Conservation (phyloP, 371 early-diverging fungal species). For the Globomyces sp. region DNA sequence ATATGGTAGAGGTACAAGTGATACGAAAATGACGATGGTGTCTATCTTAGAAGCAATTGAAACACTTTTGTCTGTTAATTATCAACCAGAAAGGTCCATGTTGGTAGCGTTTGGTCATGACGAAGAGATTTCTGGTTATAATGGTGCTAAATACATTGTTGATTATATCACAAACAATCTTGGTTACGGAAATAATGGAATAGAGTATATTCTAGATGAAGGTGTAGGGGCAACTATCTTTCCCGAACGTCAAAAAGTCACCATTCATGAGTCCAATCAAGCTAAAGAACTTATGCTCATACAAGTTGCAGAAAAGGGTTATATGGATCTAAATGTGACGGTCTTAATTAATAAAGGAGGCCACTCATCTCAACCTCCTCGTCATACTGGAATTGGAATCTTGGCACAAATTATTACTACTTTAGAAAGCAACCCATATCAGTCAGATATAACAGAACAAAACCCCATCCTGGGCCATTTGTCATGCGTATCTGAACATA, state of each 20-base stretch:
- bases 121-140: slow-evolving; percentile 43
- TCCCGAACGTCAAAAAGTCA: too few relatives aligned
- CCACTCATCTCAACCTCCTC: slow-evolving; percentile 37
- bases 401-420: slow-evolving; percentile 25
- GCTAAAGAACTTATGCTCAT: background rate
- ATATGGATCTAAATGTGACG: slow-evolving; percentile 30
- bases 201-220: slow-evolving; percentile 42
- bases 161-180: slow-evolving; percentile 9
- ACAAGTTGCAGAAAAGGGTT: slow-evolving; percentile 37
- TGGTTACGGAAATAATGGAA: slow-evolving; percentile 21
- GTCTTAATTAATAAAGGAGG: slow-evolving; percentile 35
- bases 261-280: background rate
- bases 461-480: background rate
- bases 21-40: slow-evolving; percentile 36
- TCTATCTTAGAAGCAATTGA: slow-evolving; percentile 41
- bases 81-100: slow-evolving; percentile 24
- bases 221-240: slow-evolving; percentile 19
- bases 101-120: slow-evolving; percentile 44
- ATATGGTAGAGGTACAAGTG: slow-evolving; percentile 14
- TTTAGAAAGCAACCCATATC: slow-evolving; percentile 30
- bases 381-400: slow-evolving; percentile 31
- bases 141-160: slow-evolving; percentile 10
- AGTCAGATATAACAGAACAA: background rate
- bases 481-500: slow-evolving; percentile 4
- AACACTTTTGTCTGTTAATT: slow-evolving; percentile 29